Evolutionary conservation across 345 rosid species (phyloP).

Genomic region (Salix arbutifolia): DNA sequence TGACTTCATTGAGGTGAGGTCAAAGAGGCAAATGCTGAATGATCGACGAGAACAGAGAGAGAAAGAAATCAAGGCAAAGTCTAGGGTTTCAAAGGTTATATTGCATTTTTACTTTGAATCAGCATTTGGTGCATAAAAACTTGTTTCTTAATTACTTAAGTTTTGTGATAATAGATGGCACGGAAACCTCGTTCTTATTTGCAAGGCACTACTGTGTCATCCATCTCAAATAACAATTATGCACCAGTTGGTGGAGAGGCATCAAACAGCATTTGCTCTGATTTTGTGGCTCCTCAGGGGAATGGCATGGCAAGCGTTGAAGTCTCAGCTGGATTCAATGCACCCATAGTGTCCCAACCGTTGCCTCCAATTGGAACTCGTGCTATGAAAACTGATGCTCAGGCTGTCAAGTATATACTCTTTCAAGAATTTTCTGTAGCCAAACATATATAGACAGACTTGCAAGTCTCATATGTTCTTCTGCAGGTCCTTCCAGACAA

Average conservation of each 20-base stretch:
- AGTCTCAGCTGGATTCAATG: slow-evolving; percentile 39
- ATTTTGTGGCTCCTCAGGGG: slow-evolving; percentile 37
- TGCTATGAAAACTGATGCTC: slow-evolving; percentile 53
- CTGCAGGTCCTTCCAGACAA: slow-evolving; percentile 49
- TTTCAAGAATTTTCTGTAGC: slow-evolving; percentile 8
- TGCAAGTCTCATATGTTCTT: slow-evolving; percentile 18
- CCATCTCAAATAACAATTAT: slow-evolving; percentile 42
- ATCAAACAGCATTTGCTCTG: slow-evolving; percentile 29
- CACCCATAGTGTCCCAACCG: slow-evolving; percentile 39
- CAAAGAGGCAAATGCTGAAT: slow-evolving; percentile 96
- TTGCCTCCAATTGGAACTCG: slow-evolving; percentile 82
- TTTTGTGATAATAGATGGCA: slow-evolving; percentile 48
- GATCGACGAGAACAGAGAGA: slow-evolving; percentile 96
- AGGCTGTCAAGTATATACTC: slow-evolving; percentile 46
- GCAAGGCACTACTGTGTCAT: slow-evolving; percentile 33
- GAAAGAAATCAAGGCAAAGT: slow-evolving; percentile 88
- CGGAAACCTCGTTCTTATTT: slow-evolving; percentile 47
- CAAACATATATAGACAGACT: slow-evolving; percentile 2
- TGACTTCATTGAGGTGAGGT: slow-evolving; percentile 96
- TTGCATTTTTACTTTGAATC: slow-evolving; percentile 9
- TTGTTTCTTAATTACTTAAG: slow-evolving; percentile 10
- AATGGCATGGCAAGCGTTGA: slow-evolving; percentile 31
- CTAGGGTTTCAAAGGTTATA: slow-evolving; percentile 69
- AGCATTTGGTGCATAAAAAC: not conserved
- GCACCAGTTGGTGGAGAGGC: slow-evolving; percentile 40